Evolutionary conservation across 1,284 basidiomycete genomes (phyloP), one percentile per base, ranked within the genome.

Genomic region (Cryptococcus sp.): DNA sequence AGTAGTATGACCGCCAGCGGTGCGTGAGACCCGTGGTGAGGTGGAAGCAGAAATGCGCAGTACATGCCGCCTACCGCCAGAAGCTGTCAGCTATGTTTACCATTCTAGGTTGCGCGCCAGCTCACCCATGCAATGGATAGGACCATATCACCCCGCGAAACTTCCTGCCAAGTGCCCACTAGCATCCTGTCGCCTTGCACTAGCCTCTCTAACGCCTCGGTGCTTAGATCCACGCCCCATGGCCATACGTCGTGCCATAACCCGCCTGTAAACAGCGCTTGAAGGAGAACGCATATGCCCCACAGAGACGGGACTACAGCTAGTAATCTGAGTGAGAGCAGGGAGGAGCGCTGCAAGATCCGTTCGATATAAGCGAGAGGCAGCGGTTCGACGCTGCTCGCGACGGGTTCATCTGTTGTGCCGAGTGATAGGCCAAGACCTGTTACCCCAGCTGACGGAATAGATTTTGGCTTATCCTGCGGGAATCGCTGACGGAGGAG

Each of bases 1-100:
- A 72, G 63, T 80, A 81, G 68, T 79, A 79, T 6, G 75, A 67
- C 30, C 78, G 67, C 79, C 79, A 81, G 52, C 79, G 76, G 53
- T 77, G 72, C 5, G 77, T 77, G 3, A 81, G 67, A 39, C 78
- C 78, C 1, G 79, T 79, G 0, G 79, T 79, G 39, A 81, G 70
- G 30, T 63, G 63, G 65, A 79, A 80, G 57, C 78, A 81, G 55
- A 78, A 78, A 47, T 78, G 73, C 17, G 75, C 79, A 0, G 79
- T 80, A 38, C 73, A 62, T 20, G 73, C 52, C n/a, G 78, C 73
- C 78, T 80, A 57, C 35, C 16, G 25, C 22, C 22, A 20, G 48
- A 11, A 27, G 10, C 13, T 19, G 49, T 57, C 20, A 57, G 50
- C 23, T 23, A 11, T 8, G 30, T 39, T 38, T 16, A 17, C 30